Base-by-base conservation (phyloP, 805 yeast species). In the Ogataea paradorogensis region DNA sequence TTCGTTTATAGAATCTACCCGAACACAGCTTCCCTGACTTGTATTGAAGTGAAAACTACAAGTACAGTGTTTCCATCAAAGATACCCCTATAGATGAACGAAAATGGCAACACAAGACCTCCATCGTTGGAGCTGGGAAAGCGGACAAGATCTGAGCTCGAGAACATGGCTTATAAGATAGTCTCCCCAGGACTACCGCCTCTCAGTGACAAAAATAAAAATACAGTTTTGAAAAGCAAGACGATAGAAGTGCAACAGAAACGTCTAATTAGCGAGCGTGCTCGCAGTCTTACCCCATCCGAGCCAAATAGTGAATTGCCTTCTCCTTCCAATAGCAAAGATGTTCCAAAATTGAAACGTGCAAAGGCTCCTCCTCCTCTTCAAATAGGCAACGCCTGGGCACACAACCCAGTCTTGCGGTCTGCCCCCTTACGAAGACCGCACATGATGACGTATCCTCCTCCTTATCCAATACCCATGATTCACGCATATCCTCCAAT, bases 171-270 rank as follows among this genome's bases (percentile, higher is more conserved):
- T 2, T 44, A 43, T 39, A 39, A 47, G 14, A 48, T 52, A 6
- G 50, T 52, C 3, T 52, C 57, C 7, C 58, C 59, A 5, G 55
- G 56, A 2, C 36, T 54, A 20, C 57, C 55, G 3, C 52, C 53
- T 5, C 33, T 53, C 27, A 48, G 51, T 43, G 47, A 48, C 8
- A 46, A 44, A 28, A 47, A 45, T 26, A 40, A 40, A 30, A 43
- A 30, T 8, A 44, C 52, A 3, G 47, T 53, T 15, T 14, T 45
- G 22, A 22, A 38, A 14, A 51, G 57, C 33, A 52, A 43, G 33
- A 46, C 56, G 5, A 53, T 55, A 2, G 56, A 52, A 31, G 14
- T 33, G 14, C 52, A 52, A 29, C 60, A 55, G 28, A 48, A 45
- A 31, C 46, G 45, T 11, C 43, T 55, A 10, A 55, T 55, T 6